Base-by-base conservation (phyloP, 495 filamentous ascomycete species). In the Lasiosphaeria hispida region DNA sequence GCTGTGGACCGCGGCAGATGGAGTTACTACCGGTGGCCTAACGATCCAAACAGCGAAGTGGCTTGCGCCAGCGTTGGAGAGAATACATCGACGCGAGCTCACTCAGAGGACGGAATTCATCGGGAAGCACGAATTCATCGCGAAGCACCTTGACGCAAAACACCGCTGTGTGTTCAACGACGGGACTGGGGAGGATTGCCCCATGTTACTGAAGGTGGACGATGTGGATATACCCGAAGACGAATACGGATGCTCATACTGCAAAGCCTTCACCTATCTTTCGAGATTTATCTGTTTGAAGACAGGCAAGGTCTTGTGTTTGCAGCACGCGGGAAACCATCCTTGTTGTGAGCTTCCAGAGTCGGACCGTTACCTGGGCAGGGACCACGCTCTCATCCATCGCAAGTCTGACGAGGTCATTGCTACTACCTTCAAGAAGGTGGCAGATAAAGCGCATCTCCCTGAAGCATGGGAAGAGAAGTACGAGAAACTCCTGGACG, bases 21-120 rank as follows among this genome's bases (percentile, higher is more conserved):
- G 80, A 4, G 71, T 76, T 58, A 87, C 88, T 18, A 80, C 80
- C 38, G 80, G 87, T 39, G 89, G 94, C 60, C 79, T 87, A 37
- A 88, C 89, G 0, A 97, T 98, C 53, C 87, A 92, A 61, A 97
- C 92, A 14, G 91, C 94, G 2, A 96, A 92, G 72, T 98, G 94
- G 83, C 80, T 98, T 39, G 88, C 88, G 2, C 93, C 93, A 2
- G 94, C 94, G 14, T 75, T 98, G 39, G 85, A 88, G 47, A 83
- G 87, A 56, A 86, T 94, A 63, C 81, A 80, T 61, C 80, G 83
- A 56, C 85, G 90, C 37, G 94, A 97, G 74, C 64, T 87, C 2
- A 66, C 64, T 10, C 85, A 88, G 54, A 81, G 94, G 45, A 75
- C 82, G 37, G 73, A 80, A 3, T 92, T 96, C 63, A 63, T 87